Evolutionary conservation across 2,329 filamentous ascomycete genomes (phyloP).

Genomic region (Paracoccidioides brasiliensis): DNA sequence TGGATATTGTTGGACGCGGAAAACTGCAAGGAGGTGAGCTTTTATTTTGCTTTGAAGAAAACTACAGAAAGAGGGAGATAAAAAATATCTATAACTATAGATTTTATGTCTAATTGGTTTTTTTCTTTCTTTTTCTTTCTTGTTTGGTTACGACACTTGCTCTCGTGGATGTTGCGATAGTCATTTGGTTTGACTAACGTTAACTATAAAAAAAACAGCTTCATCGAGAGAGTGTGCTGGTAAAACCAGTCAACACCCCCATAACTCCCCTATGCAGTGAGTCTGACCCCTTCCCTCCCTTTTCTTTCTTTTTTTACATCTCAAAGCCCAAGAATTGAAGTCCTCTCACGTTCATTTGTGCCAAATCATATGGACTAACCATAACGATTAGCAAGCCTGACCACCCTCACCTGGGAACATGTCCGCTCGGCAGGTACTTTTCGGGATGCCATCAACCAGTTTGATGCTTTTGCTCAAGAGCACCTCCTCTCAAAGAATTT

Average conservation of each 20-base stretch:
- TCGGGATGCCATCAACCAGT: conserved; percentile 88
- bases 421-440: conserved; percentile 95
- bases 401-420: conserved; percentile 97
- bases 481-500: conserved; percentile 81
- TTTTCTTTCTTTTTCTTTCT: not conserved
- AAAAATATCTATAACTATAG: not conserved
- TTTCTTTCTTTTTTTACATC: no score
- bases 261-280: conserved; percentile 98
- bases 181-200: not conserved
- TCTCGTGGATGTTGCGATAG: not conserved
- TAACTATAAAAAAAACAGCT: conserved; percentile 45
- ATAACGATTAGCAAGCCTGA: conserved; percentile 63
- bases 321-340: conserved; percentile 5
- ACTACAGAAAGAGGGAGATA: conserved; percentile 1
- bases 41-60: conserved; percentile 8
- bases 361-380: not conserved
- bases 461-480: conserved; percentile 86
- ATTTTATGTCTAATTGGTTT: not conserved
- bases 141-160: not conserved
- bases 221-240: conserved; percentile 87
- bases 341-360: not conserved
- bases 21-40: conserved; percentile 75
- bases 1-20: conserved; percentile 94
- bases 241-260: conserved; percentile 96
- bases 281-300: conserved; percentile 43